Base-by-base conservation (phyloP, 148 eudicot species). In the Spergularia marina region DNA sequence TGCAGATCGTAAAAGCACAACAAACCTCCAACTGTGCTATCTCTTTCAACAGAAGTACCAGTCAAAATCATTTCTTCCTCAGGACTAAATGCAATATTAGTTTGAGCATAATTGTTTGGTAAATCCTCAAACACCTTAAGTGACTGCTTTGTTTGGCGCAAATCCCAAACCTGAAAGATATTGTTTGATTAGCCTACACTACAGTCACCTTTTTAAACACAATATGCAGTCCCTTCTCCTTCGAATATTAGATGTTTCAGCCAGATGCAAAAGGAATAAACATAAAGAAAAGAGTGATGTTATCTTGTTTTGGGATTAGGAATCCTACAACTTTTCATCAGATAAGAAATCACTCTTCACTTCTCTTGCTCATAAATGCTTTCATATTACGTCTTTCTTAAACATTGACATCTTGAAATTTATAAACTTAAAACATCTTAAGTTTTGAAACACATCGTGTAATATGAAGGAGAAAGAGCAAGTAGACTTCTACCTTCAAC, bases 11-110 rank as follows among this genome's bases (percentile, higher is more conserved):
- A 95, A 63, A 92, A 86, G 81, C 92, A 95, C 68, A 95, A 78
- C 83, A 92, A 85, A 34, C 98, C 97, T 30, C 97, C 98, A 23
- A 85, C 87, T 63, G 91, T 72, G 78, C 92, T 92, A 74, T 95
- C 96, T 81, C 84, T 89, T 75, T 92, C 98, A 67, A 95, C 85
- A 66, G 98, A 95, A 58, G 97, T 95, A 71, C 98, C 98, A 53
- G 97, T 95, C 79, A 95, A 78, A 70, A 95, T 83, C 72, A 95
- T 89, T 61, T 89, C 88, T 81, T 92, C 97, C 67, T 88, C 96
- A 6, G 97, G 98, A 81, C 96, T 95, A 72, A 95, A 87, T 61
- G 94, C 86, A 62, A 88, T 52, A 80, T 95, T 95, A 58, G 96
- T 92, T 82, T 95, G 98, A 75, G 91, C 96, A 84, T 95, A 95